Percentiles rank a stretch among this genome's conserved stretches.
These are phyloP conservation scores for Acidiella bohemica DNA, from an alignment of 495 filamentous ascomycete genomes.

Conservation along the genomic window DNA sequence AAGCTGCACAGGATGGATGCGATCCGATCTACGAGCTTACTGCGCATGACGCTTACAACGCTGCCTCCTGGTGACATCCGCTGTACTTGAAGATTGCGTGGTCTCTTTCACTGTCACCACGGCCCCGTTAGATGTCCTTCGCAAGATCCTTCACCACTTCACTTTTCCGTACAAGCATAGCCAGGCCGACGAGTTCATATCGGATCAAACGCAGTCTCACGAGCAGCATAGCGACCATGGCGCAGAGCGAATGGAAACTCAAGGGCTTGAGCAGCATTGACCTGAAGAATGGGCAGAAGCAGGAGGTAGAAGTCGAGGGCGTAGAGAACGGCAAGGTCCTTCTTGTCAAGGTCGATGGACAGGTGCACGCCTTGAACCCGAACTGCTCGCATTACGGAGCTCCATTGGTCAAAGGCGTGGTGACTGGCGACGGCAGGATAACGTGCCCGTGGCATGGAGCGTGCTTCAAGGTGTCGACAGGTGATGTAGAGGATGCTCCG, in stretches of 20 bases:
- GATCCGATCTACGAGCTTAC: too few relatives aligned
- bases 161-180: constrained; percentile 6
- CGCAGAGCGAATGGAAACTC: constrained; percentile 59
- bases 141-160: constrained; percentile 1
- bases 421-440: constrained; percentile 67
- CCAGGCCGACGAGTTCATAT: background rate
- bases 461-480: constrained; percentile 79
- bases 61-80: too few relatives aligned
- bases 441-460: constrained; percentile 97
- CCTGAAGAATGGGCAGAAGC: constrained; percentile 65
- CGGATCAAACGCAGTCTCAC: constrained; percentile 9
- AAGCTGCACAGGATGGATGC: too few relatives aligned
- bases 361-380: constrained; percentile 65
- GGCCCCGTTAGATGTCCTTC: background rate
- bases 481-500: constrained; percentile 89
- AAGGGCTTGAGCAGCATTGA: constrained; percentile 62
- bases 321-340: constrained; percentile 74
- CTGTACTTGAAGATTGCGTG: too few relatives aligned
- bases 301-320: constrained; percentile 81
- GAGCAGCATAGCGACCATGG: constrained; percentile 3
- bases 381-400: constrained; percentile 93
- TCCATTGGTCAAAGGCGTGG: constrained; percentile 68
- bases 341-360: constrained; percentile 59
- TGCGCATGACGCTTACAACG: too few relatives aligned
- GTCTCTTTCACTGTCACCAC: too few relatives aligned